Evolutionary conservation across 345 rosid genomes (phyloP), one percentile per base, ranked within the genome.

Genomic region (Gossypium bickii): DNA sequence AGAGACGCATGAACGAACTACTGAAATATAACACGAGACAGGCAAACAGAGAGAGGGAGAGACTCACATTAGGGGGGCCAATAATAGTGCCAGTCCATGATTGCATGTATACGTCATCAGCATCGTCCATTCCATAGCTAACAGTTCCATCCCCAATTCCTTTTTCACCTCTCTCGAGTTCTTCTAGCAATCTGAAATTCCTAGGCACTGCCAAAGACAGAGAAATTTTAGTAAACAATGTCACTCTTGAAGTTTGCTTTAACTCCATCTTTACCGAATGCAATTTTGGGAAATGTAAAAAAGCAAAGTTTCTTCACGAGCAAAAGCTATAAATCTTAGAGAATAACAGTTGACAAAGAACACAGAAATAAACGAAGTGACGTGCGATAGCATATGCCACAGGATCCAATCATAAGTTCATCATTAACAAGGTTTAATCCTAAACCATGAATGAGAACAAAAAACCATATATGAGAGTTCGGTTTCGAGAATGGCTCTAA

Each of bases 121-220:
- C 96, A 79, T 92, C 98, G n/a, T 93, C 97, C 98, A 93, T 93
- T 79, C 98, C 98, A 80, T 93, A 93, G 89, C 98, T 93, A 72
- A 93, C 98, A 24, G 97, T 93, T 78, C 98, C 98, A 85, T 90
- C 93, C 60, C 98, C 98, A 78, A 93, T 93, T 61, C 98, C 85
- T 79, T 83, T 89, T 82, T 89, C 94, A 12, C 94, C 94, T 80
- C 94, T 86, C 87, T 89, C 92, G 38, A 89, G 92, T 86, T 89
- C 94, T 82, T 88, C 94, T 76, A 89, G 79, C 77, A 89, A 81
- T 86, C 89, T 83, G 82, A 89, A 89, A 74, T 83, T 90, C 82
- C 94, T 82, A 4, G 94, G 94, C 76, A 87, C 94, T 88, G 86
- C 82, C 82, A 83, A 73, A 12, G 17, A 60, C 57, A 56, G 1